Evolutionary conservation across 2,329 filamentous ascomycete genomes (phyloP), one percentile per base, ranked within the genome.

Genomic region (Aspergillus fischeri): DNA sequence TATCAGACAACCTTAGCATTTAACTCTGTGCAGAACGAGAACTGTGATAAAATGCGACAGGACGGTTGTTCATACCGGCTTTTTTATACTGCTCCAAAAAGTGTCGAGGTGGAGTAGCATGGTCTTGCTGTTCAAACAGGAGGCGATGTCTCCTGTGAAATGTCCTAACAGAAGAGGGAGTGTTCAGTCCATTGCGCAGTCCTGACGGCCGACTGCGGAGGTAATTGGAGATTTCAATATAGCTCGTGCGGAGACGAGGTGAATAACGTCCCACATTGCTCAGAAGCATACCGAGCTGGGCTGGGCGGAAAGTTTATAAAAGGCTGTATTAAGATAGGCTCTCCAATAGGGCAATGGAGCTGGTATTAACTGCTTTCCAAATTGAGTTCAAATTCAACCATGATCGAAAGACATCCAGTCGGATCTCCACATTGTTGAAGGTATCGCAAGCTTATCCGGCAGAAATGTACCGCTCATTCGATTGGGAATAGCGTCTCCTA

Each of bases 31-130:
- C n/a, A 3, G 27, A 29, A 25, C 7, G 21, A 27, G 8, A 14
- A n/a, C 1, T 7, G 32, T 17, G 32, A 14, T 38, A 38, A 17
- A 35, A 17, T 35, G 32, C 32, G 14, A 17, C 14, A 38, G 27
- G 17, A 52, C n/a, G n/a, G 17, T 35, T 24, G 3, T 70, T 64
- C 75, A 56, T 67, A 80, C 76, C 76, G 29, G 74, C 74, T 58
- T 76, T 73, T 61, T 80, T 81, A 59, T 77, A 81, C 3, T 72
- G 70, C 25, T 78, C 68, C 61, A 80, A 67, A 44, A 70, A 68
- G 9, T 66, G 59, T 25, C 56, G 63, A 38, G 65, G 59, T 20
- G 63, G 54, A n/a, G 21, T 38, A 28, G 58, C 38, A 52, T 44
- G 21, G 25, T 58, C 47, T 3, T 32, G 41, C 28, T 64, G 63